Percentiles rank a stretch among this genome's conserved stretches.
phyloP scores from a whole-genome alignment of 352 stramenopile species.

The Phytopythium aichiense region DNA sequence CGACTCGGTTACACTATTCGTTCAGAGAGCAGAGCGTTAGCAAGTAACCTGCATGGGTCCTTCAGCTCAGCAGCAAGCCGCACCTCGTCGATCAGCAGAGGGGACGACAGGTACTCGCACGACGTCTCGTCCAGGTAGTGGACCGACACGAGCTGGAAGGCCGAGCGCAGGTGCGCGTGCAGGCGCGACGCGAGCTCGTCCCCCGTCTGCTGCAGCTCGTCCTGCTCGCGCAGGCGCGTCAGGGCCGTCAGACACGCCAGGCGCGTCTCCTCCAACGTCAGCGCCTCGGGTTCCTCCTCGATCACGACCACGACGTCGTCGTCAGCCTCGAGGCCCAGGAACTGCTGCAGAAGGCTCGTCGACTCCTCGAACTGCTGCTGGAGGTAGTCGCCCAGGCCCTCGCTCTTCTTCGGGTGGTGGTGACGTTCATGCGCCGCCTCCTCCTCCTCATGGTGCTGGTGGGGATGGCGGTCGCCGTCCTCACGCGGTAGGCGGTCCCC shows the following conservation, averaged over 20 bases:
- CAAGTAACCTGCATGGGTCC: not conserved
- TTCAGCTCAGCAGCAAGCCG: not conserved
- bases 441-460: slow-evolving; percentile 8
- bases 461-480: slow-evolving; percentile 4
- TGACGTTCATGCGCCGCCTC: slow-evolving; percentile 2
- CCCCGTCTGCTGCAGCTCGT: slow-evolving; percentile 23
- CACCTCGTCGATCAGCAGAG: slow-evolving; percentile 29
- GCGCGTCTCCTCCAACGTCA: slow-evolving; percentile 21
- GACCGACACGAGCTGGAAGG: slow-evolving; percentile 36
- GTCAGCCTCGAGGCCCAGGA: slow-evolving; percentile 19
- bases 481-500: not conserved
- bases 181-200: slow-evolving; percentile 31
- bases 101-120: slow-evolving; percentile 40
- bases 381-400: slow-evolving; percentile 25
- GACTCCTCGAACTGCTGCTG: slow-evolving; percentile 37
- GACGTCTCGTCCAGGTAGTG: slow-evolving; percentile 38
- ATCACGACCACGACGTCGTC: slow-evolving; percentile 28
- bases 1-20: slow-evolving; percentile 34
- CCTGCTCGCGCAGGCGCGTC: slow-evolving; percentile 38
- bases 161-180: slow-evolving; percentile 30
- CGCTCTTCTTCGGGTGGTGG: slow-evolving; percentile 4
- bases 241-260: slow-evolving; percentile 48
- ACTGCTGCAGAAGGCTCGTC: slow-evolving; percentile 31
- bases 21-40: not conserved
- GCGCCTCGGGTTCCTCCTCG: slow-evolving; percentile 13